Evolutionary conservation across 2,329 filamentous ascomycete genomes (phyloP).

Genomic region (Xylariaceae sp.): DNA sequence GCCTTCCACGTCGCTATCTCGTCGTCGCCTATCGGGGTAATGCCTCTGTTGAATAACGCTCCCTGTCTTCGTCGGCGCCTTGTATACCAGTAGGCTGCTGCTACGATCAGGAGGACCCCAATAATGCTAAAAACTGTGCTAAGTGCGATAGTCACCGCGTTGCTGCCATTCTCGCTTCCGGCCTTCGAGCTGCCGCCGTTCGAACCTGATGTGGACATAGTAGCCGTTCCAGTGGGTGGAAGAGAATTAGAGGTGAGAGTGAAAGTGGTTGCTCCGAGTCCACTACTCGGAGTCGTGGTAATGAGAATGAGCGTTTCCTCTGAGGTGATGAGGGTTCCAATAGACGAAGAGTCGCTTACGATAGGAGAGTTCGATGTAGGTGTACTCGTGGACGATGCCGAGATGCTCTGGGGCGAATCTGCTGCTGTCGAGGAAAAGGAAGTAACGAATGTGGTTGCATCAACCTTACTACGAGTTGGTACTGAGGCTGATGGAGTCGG

Average conservation of each 20-base stretch:
- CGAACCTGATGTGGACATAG: slow-evolving; percentile 15
- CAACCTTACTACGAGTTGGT: slow-evolving; percentile 5
- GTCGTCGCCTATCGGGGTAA: slow-evolving; percentile 65
- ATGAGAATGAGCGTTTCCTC: slow-evolving; percentile 3
- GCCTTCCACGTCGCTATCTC: slow-evolving; percentile 68
- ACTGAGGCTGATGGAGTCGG: slow-evolving; percentile 2
- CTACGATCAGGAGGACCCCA: slow-evolving; percentile 43
- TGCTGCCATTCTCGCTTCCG: slow-evolving; percentile 27
- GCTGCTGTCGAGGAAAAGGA: slow-evolving; percentile 11
- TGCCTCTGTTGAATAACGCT: slow-evolving; percentile 55
- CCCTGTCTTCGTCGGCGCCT: slow-evolving; percentile 43
- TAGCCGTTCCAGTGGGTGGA: slow-evolving; percentile 11
- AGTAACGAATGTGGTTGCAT: slow-evolving; percentile 17
- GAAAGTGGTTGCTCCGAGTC: slow-evolving; percentile 6
- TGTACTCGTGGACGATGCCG: slow-evolving; percentile 16
- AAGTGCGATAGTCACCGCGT: slow-evolving; percentile 53
- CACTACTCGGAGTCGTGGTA: slow-evolving; percentile 9
- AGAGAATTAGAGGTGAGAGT: slow-evolving; percentile 2
- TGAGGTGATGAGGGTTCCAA: slow-evolving; percentile 19
- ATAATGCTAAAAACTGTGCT: slow-evolving; percentile 53
- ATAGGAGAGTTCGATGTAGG: slow-evolving; percentile 13
- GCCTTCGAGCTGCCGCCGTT: slow-evolving; percentile 12
- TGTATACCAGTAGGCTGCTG: slow-evolving; percentile 42
- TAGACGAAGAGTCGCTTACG: slow-evolving; percentile 10
- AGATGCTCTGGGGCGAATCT: slow-evolving; percentile 11